Conservation (phyloP, 2,329 filamentous ascomycete genomes). For the Colletotrichum sp. region DNA sequence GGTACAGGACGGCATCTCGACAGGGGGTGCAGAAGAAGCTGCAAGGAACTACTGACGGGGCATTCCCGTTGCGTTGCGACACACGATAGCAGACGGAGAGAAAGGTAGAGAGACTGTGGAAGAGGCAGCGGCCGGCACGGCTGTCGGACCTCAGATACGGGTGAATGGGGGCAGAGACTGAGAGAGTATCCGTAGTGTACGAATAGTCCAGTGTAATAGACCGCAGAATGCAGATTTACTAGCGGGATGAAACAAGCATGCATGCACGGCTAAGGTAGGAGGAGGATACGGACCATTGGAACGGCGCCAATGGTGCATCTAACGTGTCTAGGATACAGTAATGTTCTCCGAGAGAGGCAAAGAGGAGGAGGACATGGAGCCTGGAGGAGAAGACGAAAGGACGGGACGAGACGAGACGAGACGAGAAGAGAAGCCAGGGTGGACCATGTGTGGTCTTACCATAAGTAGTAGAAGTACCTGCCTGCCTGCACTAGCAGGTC, state of each 20-base stretch:
- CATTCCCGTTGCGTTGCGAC: neutral
- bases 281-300: conserved; percentile 14
- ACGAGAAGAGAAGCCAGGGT: neutral
- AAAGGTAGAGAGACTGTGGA: neutral
- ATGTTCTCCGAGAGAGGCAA: neutral
- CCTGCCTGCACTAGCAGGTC: neutral
- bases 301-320: conserved; percentile 2
- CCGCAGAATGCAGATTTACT: conserved; percentile 1
- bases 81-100: neutral
- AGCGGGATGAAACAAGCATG: conserved; percentile 19
- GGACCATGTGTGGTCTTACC: neutral
- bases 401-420: neutral
- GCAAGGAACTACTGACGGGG: neutral
- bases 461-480: neutral
- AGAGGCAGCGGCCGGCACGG: neutral
- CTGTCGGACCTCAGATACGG: neutral
- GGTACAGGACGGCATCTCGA: neutral
- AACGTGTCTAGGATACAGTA: neutral
- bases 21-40: neutral
- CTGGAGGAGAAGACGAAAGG: neutral
- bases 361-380: neutral
- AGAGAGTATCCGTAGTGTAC: neutral
- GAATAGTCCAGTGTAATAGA: neutral
- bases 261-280: neutral
- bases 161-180: neutral